Conservation (phyloP, 208 protist genomes). For the Leishmania arabica region DNA sequence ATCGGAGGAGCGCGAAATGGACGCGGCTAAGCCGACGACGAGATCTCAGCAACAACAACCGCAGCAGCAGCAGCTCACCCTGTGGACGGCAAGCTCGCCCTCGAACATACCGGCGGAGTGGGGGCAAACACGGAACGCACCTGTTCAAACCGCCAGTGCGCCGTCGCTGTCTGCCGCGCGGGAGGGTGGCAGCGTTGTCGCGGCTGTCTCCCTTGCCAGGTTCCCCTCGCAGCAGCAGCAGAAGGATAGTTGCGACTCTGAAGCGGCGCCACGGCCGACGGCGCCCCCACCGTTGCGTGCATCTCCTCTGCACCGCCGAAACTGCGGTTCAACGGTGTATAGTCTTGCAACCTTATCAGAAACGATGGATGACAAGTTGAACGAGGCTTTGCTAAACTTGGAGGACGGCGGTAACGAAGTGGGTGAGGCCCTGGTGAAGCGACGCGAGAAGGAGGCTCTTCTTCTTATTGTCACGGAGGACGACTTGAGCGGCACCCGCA, state of each 20-base stretch:
- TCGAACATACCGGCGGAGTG: neutral
- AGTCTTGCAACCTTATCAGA: conserved; percentile 45
- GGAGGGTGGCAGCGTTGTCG: neutral
- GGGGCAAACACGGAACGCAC: neutral
- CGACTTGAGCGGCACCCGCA: conserved; percentile 10
- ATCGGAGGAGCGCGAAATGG: conserved; percentile 1
- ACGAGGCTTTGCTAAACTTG: conserved; percentile 56
- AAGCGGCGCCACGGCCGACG: neutral
- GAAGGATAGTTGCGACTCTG: neutral
- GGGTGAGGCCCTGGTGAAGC: conserved; percentile 19
- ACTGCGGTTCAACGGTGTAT: neutral
- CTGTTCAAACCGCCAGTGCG: neutral
- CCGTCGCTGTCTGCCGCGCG: neutral
- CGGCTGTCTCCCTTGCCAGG: neutral
- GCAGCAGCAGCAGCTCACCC: neutral
- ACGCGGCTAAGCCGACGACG: conserved; percentile 29
- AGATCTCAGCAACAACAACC: conserved; percentile 18
- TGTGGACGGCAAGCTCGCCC: neutral
- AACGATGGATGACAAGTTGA: conserved; percentile 66
- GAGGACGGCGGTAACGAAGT: conserved; percentile 35
- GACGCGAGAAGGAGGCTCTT: conserved; percentile 5
- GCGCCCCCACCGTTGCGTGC: neutral
- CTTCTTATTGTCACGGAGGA: conserved; percentile 14
- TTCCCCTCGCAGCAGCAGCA: neutral
- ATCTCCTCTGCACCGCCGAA: neutral